These are phyloP conservation scores for Penstemon barbatus DNA, from an alignment of 257 asterid genomes.

Conservation along the genomic window DNA sequence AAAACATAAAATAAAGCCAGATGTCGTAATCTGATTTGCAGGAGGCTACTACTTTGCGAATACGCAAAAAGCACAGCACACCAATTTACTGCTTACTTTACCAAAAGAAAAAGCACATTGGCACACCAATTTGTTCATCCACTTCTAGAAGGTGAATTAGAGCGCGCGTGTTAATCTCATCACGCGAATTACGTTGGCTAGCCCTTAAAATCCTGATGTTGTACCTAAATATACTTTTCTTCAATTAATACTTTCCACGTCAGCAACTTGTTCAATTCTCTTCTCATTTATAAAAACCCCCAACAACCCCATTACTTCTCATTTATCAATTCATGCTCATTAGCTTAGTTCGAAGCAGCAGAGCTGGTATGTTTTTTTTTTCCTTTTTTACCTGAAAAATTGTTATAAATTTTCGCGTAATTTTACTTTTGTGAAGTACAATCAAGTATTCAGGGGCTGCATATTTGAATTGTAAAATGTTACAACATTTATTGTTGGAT, in stretches of 20 bases:
- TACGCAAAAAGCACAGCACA: no score
- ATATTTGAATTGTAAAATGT: background rate
- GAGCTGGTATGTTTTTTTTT: slow-evolving; percentile 33
- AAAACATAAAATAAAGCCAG: no score
- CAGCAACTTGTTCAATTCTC: slow-evolving; percentile 16
- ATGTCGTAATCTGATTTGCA: no score
- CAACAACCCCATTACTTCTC: slow-evolving; percentile 1
- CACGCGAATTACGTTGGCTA: background rate
- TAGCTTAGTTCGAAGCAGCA: slow-evolving; percentile 13
- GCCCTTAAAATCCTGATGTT: background rate
- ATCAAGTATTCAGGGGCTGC: background rate
- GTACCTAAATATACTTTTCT: background rate
- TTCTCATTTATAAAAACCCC: slow-evolving; percentile 27
- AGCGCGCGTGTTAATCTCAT: no score
- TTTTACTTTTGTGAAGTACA: no score
- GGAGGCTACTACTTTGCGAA: no score
- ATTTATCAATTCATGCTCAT: background rate
- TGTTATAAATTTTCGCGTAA: no score
- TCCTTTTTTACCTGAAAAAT: no score
- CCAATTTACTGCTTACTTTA: no score
- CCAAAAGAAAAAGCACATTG: no score
- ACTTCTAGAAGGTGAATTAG: no score
- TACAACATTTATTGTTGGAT: background rate
- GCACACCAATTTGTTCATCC: no score
- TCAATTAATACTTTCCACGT: slow-evolving; percentile 26